Conservation (phyloP, 2,329 filamentous ascomycete species). For the Fusarium sp. region DNA sequence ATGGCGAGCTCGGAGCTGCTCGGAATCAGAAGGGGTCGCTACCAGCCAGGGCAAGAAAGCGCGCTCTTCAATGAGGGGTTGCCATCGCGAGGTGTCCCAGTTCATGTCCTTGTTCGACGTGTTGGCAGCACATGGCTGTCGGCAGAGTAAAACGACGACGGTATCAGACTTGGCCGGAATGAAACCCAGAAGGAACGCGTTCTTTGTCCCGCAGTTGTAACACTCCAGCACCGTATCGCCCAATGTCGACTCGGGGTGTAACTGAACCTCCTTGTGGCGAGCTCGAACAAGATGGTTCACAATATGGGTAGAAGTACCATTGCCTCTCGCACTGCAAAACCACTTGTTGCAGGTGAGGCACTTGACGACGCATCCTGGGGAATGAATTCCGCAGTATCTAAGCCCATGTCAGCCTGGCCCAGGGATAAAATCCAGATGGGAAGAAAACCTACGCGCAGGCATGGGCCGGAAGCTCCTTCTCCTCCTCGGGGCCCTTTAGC, state of each 20-base stretch:
- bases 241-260: conserved; percentile 91
- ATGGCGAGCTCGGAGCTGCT: conserved; percentile 94
- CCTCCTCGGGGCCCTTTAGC: conserved; percentile 74
- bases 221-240: conserved; percentile 98
- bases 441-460: conserved; percentile 85
- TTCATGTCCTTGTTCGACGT: conserved; percentile 99
- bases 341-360: conserved; percentile 96
- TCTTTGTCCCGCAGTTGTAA: conserved; percentile 99
- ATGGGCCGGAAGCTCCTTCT: conserved; percentile 91
- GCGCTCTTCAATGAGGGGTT: conserved; percentile 95
- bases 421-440: conserved; percentile 9
- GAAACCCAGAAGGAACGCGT: conserved; percentile 96
- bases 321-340: conserved; percentile 98
- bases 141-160: conserved; percentile 95
- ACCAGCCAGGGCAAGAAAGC: conserved; percentile 97
- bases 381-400: conserved; percentile 98
- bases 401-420: conserved; percentile 41
- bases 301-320: conserved; percentile 96
- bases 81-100: conserved; percentile 98
- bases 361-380: conserved; percentile 94
- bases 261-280: conserved; percentile 97
- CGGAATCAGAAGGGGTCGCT: conserved; percentile 86
- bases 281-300: conserved; percentile 98
- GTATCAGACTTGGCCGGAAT: conserved; percentile 99
- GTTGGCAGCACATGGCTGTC: conserved; percentile 94